Percentiles rank a stretch among this genome's conserved stretches.
These are phyloP conservation scores for Aureobasidium sp. DNA, from an alignment of 2,329 filamentous ascomycete species.

Conservation along the genomic window DNA sequence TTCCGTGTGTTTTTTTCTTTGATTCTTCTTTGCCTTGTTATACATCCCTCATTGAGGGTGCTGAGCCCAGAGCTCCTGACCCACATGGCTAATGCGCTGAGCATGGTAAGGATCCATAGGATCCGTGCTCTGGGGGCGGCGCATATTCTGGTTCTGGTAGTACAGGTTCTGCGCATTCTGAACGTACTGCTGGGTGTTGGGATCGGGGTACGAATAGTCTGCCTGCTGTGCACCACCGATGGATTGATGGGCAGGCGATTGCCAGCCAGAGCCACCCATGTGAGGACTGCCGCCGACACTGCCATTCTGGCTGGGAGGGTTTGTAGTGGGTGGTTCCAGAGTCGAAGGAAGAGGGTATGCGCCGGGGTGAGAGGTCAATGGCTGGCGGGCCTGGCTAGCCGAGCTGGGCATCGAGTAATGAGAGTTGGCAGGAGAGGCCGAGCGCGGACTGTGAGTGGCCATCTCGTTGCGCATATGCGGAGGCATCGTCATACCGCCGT, in stretches of 20 bases:
- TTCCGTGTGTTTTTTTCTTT: no score
- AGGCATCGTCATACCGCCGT: constrained; percentile 52
- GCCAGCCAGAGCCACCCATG: constrained; percentile 74
- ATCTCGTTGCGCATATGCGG: constrained; percentile 73
- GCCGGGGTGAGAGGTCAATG: constrained; percentile 77
- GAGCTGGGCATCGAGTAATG: constrained; percentile 54
- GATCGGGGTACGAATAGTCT: constrained; percentile 80
- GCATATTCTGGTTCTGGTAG: constrained; percentile 60
- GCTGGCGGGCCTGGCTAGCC: constrained; percentile 40
- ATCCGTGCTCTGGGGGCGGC: constrained; percentile 67
- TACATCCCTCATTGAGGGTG: constrained; percentile 26
- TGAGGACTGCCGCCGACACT: constrained; percentile 83
- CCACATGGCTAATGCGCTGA: constrained; percentile 50
- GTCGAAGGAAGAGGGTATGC: constrained; percentile 53
- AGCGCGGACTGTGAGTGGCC: constrained; percentile 61
- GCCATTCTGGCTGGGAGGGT: constrained; percentile 65
- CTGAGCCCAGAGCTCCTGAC: constrained; percentile 51
- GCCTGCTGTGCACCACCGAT: constrained; percentile 58
- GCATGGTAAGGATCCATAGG: constrained; percentile 51
- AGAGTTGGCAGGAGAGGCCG: constrained; percentile 56
- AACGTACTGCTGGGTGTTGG: constrained; percentile 41
- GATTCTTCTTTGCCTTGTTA: background rate
- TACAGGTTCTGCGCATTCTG: constrained; percentile 63
- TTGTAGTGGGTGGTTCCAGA: constrained; percentile 71
- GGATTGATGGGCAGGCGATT: constrained; percentile 69